Evolutionary conservation across 2,329 filamentous ascomycete genomes (phyloP).

Genomic region (Trichoderma breve): DNA sequence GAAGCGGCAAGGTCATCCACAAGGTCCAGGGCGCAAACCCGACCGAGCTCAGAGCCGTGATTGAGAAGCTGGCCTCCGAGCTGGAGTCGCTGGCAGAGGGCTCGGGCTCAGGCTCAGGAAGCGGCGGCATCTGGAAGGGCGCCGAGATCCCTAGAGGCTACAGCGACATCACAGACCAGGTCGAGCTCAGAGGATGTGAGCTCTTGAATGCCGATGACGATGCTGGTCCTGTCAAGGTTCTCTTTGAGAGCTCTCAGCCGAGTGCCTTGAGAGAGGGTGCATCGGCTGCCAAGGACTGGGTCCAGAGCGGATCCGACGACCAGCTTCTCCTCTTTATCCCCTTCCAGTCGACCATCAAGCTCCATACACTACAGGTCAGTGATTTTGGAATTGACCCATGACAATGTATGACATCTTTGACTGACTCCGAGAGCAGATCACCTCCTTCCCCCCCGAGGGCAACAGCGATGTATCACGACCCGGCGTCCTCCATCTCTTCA

Average conservation of each 20-base stretch:
- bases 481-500: slow-evolving; percentile 78
- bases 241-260: slow-evolving; percentile 72
- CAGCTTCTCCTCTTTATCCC: slow-evolving; percentile 92
- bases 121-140: slow-evolving; percentile 64
- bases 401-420: not conserved
- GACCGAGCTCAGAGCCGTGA: slow-evolving; percentile 64
- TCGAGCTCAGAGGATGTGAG: slow-evolving; percentile 78
- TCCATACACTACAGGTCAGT: slow-evolving; percentile 71
- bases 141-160: slow-evolving; percentile 77
- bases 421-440: slow-evolving; percentile 59
- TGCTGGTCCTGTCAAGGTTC: slow-evolving; percentile 66
- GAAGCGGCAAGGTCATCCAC: slow-evolving; percentile 64
- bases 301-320: slow-evolving; percentile 95
- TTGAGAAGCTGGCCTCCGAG: slow-evolving; percentile 69
- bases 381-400: not conserved
- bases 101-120: slow-evolving; percentile 27
- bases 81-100: slow-evolving; percentile 54
- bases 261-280: slow-evolving; percentile 60
- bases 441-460: slow-evolving; percentile 69
- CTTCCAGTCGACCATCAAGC: slow-evolving; percentile 82
- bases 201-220: slow-evolving; percentile 83
- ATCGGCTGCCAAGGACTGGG: slow-evolving; percentile 67
- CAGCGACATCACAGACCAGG: slow-evolving; percentile 74
- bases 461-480: slow-evolving; percentile 79
- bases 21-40: slow-evolving; percentile 74